A percentile compares a stretch with the other conserved stretches of the same genome.
phyloP scores from a whole-genome alignment of 1,284 basidiomycete genomes.

The Phlebopus sp. region DNA sequence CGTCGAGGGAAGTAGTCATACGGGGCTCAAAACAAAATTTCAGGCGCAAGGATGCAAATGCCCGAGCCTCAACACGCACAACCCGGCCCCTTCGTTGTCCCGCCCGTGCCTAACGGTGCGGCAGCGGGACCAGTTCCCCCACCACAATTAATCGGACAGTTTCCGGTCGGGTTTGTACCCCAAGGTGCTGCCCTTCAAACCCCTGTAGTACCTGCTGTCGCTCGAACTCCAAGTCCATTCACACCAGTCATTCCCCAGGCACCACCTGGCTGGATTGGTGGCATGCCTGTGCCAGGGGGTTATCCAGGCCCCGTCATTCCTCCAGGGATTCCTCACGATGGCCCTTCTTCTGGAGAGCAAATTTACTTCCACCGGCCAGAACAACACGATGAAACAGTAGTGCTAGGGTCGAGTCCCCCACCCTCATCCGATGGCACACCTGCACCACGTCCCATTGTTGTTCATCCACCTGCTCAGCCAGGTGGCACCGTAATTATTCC shows the following conservation, averaged over 20 bases:
- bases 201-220: slow-evolving; percentile 28
- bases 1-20: not conserved
- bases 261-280: slow-evolving; percentile 13
- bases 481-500: slow-evolving; percentile 14
- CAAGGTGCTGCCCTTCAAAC: slow-evolving; percentile 10
- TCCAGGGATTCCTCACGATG: slow-evolving; percentile 11
- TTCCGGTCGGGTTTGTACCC: slow-evolving; percentile 34
- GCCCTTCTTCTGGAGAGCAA: slow-evolving; percentile 5
- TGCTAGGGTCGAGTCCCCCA: slow-evolving; percentile 21
- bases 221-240: slow-evolving; percentile 11
- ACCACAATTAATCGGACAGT: slow-evolving; percentile 18
- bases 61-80: slow-evolving; percentile 18
- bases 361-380: slow-evolving; percentile 5
- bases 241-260: slow-evolving; percentile 26
- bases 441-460: slow-evolving; percentile 22
- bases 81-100: slow-evolving; percentile 24
- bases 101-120: slow-evolving; percentile 19
- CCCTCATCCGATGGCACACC: slow-evolving; percentile 9
- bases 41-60: slow-evolving; percentile 24
- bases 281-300: slow-evolving; percentile 26
- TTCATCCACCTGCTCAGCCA: slow-evolving; percentile 6
- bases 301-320: slow-evolving; percentile 20
- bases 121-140: slow-evolving; percentile 13
- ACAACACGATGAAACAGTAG: slow-evolving; percentile 18
- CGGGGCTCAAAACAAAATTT: slow-evolving; percentile 8